Base-by-base conservation (phyloP, 306 rosid species). In the Cicer yamashitae region DNA sequence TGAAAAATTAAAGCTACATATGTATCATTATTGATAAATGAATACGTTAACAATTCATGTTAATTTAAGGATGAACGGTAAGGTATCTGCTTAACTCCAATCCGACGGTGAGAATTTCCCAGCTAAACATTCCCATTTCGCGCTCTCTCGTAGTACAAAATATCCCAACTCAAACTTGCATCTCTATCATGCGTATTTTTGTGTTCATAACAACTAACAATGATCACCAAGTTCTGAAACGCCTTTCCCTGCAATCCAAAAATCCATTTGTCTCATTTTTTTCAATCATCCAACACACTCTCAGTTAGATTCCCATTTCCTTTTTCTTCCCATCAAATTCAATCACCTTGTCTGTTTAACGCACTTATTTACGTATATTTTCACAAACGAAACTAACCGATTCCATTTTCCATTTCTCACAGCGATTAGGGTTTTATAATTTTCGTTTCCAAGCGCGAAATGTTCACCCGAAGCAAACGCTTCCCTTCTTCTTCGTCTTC, bases 381-480 rank as follows among this genome's bases (percentile, higher is more conserved):
- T 25, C 54, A 30, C 25, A 1, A 79, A 58, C 45, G 13, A 71
- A 67, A 60, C 57, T 56, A 61, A 74, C 53, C 48, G 47, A 64
- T 34, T 66, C 7, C 10, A n/a, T 61, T 47, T 11, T 14, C 15
- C 12, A 37, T 22, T 79, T 81, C 66, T 78, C 82, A 77, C 75
- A 63, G 71, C 14, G 61, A 39, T 43, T 85, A 73, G 81, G 85
- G 63, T 81, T 79, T 46, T 13, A 1, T 15, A 18, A 60, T 37
- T n/a, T 61, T 38, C 45, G 8, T 14, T 38, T 7, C 30, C 7
- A 38, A 37, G 40, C 67, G 47, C 38, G 6, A 79, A 75, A 86
- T 86, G 88, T 86, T 87, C 38, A 60, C 81, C 43, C 56, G 79
- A 4, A 75, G 43, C 62, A 69, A 65, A 52, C 69, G 69, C 9